Base-by-base conservation (phyloP, 257 asterid species). In the Solanum gandarillasii region DNA sequence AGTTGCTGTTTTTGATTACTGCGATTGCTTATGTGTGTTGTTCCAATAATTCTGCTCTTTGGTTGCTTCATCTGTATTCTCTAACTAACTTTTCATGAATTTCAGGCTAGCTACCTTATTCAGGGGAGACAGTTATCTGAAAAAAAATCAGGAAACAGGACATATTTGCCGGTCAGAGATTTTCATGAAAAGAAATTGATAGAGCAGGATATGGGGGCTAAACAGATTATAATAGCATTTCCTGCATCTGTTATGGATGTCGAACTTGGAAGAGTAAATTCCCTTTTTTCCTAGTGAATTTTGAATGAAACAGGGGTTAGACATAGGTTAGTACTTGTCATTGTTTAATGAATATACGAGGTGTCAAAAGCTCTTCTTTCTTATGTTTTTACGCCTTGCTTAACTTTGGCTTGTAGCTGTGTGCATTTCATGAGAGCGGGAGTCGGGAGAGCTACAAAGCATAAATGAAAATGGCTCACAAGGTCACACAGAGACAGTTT, bases 241-340 rank as follows among this genome's bases (percentile, higher is more conserved):
- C 98, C 96, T 96, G 98, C 97, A 96, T 96, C 88, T 96, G 99
- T 90, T 96, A 94, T 90, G 85, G 94, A 23, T 91, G 93, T 74
- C 86, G 72, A 87, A 23, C 55, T 38, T 75, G 43, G 43, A 39
- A 2, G 43, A 39, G 12, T 39, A 39, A 39, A 9, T 39, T 39
- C 3, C 46, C 46, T 1, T 39, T 39, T 39, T 39, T 39, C 1
- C 46, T 39, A 0, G 12, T 1, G 13, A 39, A 39, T 39, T 39
- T 39, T 39, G 46, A 39, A 39, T 39, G 46, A 39, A 13, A 36
- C 23, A 36, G 83, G 11, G 43, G 43, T 39, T 39, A 39, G 43
- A 9, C 27, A 35, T 74, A 35, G 83, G 55, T 21, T 20, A 21
- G 32, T 36, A 74, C 11, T 39, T 39, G 46, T 1, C 46, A 39